Evolutionary conservation across 2,329 filamentous ascomycete genomes (phyloP).

Genomic region (Aspergillus pseudonomiae): DNA sequence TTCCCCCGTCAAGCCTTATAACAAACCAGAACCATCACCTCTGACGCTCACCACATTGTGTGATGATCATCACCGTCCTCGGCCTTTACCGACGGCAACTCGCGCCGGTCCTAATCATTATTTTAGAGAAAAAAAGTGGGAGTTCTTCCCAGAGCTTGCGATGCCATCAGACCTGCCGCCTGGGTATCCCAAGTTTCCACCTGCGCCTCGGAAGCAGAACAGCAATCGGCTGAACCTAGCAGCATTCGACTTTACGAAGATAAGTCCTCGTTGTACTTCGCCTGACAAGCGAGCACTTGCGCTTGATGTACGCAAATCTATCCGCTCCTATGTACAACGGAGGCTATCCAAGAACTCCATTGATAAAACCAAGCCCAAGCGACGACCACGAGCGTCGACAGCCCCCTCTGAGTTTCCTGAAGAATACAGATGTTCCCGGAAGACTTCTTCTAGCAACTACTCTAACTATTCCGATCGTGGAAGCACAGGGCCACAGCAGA

Average conservation of each 20-base stretch:
- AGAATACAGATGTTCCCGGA: constrained; percentile 9
- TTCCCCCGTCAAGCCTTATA: constrained; percentile 13
- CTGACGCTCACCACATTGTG: constrained; percentile 15
- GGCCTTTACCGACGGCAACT: constrained; percentile 24
- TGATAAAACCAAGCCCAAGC: constrained; percentile 22
- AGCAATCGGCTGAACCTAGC: constrained; percentile 21
- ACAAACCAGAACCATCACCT: constrained; percentile 14
- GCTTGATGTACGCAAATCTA: constrained; percentile 35
- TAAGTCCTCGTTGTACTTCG: constrained; percentile 27
- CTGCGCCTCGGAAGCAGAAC: constrained; percentile 28
- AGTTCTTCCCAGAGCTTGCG: constrained; percentile 44
- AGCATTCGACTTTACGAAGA: constrained; percentile 27
- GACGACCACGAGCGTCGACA: constrained; percentile 17
- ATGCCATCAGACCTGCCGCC: constrained; percentile 30
- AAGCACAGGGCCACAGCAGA: constrained; percentile 9
- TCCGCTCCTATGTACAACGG: constrained; percentile 39
- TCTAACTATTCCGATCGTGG: constrained; percentile 15
- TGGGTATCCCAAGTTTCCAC: constrained; percentile 16
- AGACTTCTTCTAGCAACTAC: constrained; percentile 20
- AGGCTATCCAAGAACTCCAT: constrained; percentile 31
- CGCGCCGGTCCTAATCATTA: constrained; percentile 37
- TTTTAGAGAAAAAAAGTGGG: constrained; percentile 46
- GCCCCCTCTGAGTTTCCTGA: constrained; percentile 14
- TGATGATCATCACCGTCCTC: constrained; percentile 30
- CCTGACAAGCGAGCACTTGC: constrained; percentile 27